Conservation (phyloP, 2,329 filamentous ascomycete species). For the Pseudogymnoascus verrucosus region DNA sequence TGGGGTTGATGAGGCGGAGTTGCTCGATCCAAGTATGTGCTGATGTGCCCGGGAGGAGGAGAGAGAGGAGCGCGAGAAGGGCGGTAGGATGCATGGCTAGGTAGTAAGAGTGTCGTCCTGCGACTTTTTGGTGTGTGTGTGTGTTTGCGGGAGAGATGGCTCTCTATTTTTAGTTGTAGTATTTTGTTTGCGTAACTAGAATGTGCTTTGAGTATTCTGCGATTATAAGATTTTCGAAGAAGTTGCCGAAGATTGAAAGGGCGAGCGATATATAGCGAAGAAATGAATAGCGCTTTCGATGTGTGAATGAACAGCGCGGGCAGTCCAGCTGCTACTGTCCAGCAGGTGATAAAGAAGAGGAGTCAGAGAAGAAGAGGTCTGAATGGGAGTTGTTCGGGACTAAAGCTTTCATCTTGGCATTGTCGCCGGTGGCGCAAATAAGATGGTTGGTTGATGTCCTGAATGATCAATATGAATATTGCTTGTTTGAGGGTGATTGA, state of each 20-base stretch:
- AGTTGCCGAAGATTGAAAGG: not conserved
- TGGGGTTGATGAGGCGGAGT: slow-evolving; percentile 58
- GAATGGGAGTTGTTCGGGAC: slow-evolving; percentile 2
- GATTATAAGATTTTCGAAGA: not conserved
- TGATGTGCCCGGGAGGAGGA: not conserved
- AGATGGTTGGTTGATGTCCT: not conserved
- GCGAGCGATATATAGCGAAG: slow-evolving; percentile 1
- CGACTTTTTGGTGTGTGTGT: not conserved
- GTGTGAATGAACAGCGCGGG: not conserved
- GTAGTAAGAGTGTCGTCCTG: not conserved
- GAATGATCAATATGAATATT: not conserved
- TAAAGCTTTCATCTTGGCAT: slow-evolving; percentile 7
- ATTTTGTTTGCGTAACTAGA: not conserved
- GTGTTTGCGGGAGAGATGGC: not conserved
- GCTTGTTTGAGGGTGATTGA: not conserved
- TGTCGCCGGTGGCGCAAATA: not conserved
- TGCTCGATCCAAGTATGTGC: slow-evolving; percentile 79
- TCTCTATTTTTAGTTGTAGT: not conserved
- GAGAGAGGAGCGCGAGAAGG: not conserved
- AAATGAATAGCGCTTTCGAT: slow-evolving; percentile 1
- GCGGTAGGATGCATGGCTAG: not conserved
- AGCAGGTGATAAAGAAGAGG: slow-evolving; percentile 3
- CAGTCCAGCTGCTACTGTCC: slow-evolving; percentile 5
- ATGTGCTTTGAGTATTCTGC: not conserved
- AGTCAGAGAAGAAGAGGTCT: slow-evolving; percentile 1